phyloP scores from a whole-genome alignment of 495 filamentous ascomycete genomes.

The Aspergillus baeticus region DNA sequence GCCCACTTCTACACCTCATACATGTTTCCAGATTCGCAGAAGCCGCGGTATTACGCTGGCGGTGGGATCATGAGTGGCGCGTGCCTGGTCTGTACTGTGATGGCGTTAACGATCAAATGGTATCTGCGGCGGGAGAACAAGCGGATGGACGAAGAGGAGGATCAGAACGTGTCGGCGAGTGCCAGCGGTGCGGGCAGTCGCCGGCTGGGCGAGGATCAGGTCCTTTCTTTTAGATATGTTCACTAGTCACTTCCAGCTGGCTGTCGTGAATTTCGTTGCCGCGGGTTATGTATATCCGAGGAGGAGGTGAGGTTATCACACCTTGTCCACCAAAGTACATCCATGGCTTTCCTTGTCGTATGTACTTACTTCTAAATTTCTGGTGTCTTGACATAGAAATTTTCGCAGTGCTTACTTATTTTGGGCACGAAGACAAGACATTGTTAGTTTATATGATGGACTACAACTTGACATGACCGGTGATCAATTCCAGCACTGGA shows the following conservation, averaged over 20 bases:
- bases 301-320: too few relatives aligned
- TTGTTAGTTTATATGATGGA: too few relatives aligned
- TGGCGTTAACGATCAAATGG: constrained; percentile 6
- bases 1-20: constrained; percentile 25
- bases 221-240: constrained; percentile 1
- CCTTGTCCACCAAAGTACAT: too few relatives aligned
- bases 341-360: too few relatives aligned
- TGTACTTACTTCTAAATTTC: too few relatives aligned
- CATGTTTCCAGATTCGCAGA: constrained; percentile 21
- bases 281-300: too few relatives aligned
- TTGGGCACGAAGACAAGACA: too few relatives aligned
- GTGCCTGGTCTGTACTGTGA: constrained; percentile 18
- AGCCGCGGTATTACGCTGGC: constrained; percentile 21
- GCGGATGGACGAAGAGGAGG: neutral
- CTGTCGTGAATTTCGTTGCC: too few relatives aligned
- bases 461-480: too few relatives aligned
- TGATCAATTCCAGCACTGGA: too few relatives aligned
- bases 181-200: neutral
- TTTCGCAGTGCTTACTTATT: too few relatives aligned
- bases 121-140: neutral
- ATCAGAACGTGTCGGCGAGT: neutral
- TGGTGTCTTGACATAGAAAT: too few relatives aligned
- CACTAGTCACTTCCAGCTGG: neutral
- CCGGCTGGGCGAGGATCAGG: neutral
- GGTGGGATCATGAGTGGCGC: constrained; percentile 21